Conservation (phyloP, 169 alveolate genomes). For the Babesia sp. region DNA sequence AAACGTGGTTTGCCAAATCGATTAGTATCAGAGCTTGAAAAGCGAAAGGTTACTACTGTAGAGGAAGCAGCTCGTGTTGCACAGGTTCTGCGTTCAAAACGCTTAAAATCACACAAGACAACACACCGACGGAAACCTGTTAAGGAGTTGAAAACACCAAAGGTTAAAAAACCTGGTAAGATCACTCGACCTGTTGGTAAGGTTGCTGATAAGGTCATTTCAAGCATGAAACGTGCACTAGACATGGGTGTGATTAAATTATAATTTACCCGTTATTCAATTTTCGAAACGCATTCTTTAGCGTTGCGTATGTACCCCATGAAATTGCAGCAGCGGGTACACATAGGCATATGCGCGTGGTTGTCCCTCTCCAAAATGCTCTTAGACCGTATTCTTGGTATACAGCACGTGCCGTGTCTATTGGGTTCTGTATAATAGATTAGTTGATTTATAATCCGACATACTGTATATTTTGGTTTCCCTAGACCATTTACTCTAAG, state of each 20-base stretch:
- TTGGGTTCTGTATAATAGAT: conserved; percentile 40
- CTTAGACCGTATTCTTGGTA: conserved; percentile 82
- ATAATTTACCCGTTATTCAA: conserved; percentile 12
- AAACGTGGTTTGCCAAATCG: conserved; percentile 29
- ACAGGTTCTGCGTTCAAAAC: conserved; percentile 6
- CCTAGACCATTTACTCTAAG: conserved; percentile 7
- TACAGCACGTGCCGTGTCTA: conserved; percentile 68
- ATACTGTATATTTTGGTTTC: not conserved
- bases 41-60: conserved; percentile 20
- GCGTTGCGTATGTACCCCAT: conserved; percentile 94
- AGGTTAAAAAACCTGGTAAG: conserved; percentile 5
- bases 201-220: conserved; percentile 9
- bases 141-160: not conserved
- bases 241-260: conserved; percentile 22
- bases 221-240: conserved; percentile 9
- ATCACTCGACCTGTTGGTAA: conserved; percentile 23
- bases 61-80: conserved; percentile 41
- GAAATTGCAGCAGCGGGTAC: conserved; percentile 94
- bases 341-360: conserved; percentile 86
- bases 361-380: conserved; percentile 89
- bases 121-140: not conserved
- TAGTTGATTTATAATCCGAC: not conserved
- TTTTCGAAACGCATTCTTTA: conserved; percentile 69
- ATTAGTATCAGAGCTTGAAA: conserved; percentile 15
- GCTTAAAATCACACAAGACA: conserved; percentile 11